Percentiles rank a stretch among this genome's conserved stretches.
These are phyloP conservation scores for Leucaena leucocephala DNA, from an alignment of 306 rosid genomes.

Conservation along the genomic window DNA sequence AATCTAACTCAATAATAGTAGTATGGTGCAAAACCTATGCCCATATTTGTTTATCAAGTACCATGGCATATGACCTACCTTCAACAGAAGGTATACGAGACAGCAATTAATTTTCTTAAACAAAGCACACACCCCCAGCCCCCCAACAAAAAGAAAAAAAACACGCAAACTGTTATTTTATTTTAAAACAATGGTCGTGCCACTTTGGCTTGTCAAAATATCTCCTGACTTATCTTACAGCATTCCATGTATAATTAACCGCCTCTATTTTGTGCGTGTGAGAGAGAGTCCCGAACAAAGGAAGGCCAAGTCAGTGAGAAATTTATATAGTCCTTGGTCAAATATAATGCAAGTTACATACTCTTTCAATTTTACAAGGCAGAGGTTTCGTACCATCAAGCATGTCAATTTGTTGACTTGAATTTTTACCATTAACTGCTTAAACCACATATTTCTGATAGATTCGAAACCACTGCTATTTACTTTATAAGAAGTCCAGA, in stretches of 20 bases:
- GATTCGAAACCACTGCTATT: not conserved
- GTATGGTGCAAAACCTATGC: not conserved
- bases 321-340: not conserved
- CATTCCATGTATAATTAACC: not conserved
- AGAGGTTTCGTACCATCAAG: no score
- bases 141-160: not conserved
- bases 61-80: constrained; percentile 1
- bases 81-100: not conserved
- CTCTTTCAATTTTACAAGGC: not conserved
- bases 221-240: not conserved
- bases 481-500: not conserved
- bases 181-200: not conserved
- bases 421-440: not conserved
- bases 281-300: not conserved
- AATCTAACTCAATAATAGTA: constrained; percentile 27
- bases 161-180: not conserved
- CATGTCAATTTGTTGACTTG: not conserved
- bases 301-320: not conserved
- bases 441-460: not conserved
- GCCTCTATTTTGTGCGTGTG: not conserved
- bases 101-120: not conserved
- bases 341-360: not conserved
- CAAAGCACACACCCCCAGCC: no score
- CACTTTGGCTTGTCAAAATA: not conserved
- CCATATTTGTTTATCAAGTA: constrained; percentile 24